phyloP scores from a whole-genome alignment of 495 filamentous ascomycete genomes.

The Eremomyces bilateralis region DNA sequence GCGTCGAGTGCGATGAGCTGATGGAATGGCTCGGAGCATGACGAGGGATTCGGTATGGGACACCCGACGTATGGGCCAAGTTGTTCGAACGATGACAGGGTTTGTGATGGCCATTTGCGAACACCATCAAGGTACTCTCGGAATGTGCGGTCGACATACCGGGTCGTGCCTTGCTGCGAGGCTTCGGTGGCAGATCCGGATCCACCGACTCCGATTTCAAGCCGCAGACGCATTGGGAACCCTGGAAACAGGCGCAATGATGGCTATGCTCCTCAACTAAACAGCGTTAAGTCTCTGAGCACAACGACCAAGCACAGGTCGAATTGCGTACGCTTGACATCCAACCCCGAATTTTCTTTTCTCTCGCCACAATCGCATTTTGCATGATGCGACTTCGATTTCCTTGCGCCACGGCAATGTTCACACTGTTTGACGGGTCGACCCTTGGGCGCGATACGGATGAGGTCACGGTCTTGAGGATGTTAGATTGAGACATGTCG shows the following conservation, averaged over 20 bases:
- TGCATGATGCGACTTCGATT: constrained; percentile 85
- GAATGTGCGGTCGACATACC: constrained; percentile 64
- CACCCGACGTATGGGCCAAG: constrained; percentile 57
- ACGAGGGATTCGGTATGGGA: constrained; percentile 61
- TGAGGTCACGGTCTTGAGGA: constrained; percentile 60
- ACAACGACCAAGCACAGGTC: constrained; percentile 11
- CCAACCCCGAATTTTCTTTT: constrained; percentile 30
- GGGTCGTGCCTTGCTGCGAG: constrained; percentile 34
- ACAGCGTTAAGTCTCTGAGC: constrained; percentile 20
- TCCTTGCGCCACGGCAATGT: constrained; percentile 91
- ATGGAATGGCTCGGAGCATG: constrained; percentile 28
- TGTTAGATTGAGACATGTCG: not conserved
- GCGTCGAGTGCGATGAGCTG: not conserved
- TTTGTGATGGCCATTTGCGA: constrained; percentile 87
- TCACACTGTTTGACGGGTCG: constrained; percentile 95
- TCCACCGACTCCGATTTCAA: constrained; percentile 64
- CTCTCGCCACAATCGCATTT: constrained; percentile 97
- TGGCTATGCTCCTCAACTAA: constrained; percentile 38
- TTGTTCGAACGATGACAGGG: constrained; percentile 77
- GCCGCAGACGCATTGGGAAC: constrained; percentile 77
- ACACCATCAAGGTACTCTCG: constrained; percentile 64
- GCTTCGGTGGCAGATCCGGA: constrained; percentile 34
- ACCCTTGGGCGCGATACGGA: constrained; percentile 96
- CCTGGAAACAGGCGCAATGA: constrained; percentile 66
- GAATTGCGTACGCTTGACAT: constrained; percentile 37